Percentiles rank a stretch among this genome's conserved stretches.
phyloP scores from a whole-genome alignment of 75 land plant genomes.

The Picea sitchensis region DNA sequence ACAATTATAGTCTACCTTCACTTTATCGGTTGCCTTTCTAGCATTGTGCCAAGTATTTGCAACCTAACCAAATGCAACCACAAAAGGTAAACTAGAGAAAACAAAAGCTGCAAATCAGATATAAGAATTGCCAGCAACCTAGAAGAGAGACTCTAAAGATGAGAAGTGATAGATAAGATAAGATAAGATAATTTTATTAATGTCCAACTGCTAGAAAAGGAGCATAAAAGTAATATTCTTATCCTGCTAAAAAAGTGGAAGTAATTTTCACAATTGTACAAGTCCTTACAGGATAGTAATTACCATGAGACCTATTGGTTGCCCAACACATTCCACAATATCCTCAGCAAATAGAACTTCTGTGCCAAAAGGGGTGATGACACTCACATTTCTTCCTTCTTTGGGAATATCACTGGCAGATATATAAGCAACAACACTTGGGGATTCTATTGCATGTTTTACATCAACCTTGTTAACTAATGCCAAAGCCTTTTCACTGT shows the following conservation, averaged over 20 bases:
- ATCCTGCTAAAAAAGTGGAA: background rate
- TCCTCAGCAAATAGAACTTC: constrained; percentile 62
- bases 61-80: constrained; percentile 37
- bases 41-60: constrained; percentile 79
- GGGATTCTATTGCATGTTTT: constrained; percentile 26
- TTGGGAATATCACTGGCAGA: constrained; percentile 68
- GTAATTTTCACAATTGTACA: background rate
- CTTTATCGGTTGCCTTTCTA: constrained; percentile 52
- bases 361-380: constrained; percentile 25
- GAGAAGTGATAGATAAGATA: background rate
- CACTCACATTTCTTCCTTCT: constrained; percentile 64
- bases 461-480: constrained; percentile 48
- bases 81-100: background rate
- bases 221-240: background rate
- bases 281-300: constrained; percentile 5
- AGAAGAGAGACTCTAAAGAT: background rate
- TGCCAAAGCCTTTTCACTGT: constrained; percentile 66
- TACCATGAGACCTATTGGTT: constrained; percentile 82
- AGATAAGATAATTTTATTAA: background rate
- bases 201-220: background rate
- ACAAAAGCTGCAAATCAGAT: background rate
- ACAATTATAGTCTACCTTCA: constrained; percentile 60
- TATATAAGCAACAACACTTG: constrained; percentile 39
- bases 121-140: background rate
- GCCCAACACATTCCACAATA: constrained; percentile 60